Percentiles rank a stretch among this genome's conserved stretches.
These are phyloP conservation scores for Salix brachista DNA, from an alignment of 345 rosid species.

Conservation along the genomic window DNA sequence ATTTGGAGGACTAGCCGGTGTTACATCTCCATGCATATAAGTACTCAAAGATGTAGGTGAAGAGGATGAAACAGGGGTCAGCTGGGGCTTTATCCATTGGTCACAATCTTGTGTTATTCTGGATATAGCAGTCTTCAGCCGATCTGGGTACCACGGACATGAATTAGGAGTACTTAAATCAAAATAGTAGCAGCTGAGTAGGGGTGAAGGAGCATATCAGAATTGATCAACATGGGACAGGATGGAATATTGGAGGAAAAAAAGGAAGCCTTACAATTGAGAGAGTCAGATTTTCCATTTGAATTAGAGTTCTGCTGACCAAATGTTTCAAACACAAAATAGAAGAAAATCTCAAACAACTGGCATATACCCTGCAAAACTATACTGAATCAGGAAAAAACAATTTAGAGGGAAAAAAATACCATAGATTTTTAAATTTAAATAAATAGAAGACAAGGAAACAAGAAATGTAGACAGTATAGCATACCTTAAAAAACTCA, in stretches of 20 bases:
- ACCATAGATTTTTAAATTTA: constrained; percentile 9
- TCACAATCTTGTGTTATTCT: constrained; percentile 91
- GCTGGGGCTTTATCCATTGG: constrained; percentile 77
- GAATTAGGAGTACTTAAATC: neutral
- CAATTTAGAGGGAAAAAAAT: constrained; percentile 25
- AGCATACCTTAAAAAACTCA: constrained; percentile 85
- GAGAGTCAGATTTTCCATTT: constrained; percentile 56
- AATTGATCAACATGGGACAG: neutral
- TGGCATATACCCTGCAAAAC: constrained; percentile 95
- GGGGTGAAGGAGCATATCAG: neutral
- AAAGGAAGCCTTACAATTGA: constrained; percentile 57
- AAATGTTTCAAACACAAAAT: constrained; percentile 71
- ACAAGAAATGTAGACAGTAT: constrained; percentile 4
- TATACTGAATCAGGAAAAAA: constrained; percentile 55
- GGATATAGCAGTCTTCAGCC: constrained; percentile 72
- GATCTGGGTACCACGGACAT: constrained; percentile 48
- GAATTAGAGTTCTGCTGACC: constrained; percentile 54
- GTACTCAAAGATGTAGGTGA: constrained; percentile 46
- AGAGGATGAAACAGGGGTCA: constrained; percentile 42
- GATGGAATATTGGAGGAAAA: neutral
- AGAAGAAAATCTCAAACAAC: constrained; percentile 76
- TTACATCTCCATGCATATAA: constrained; percentile 53
- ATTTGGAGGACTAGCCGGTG: constrained; percentile 54
- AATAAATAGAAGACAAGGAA: constrained; percentile 11
- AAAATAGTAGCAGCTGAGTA: neutral